Base-by-base conservation (phyloP, 2,329 filamentous ascomycete genomes). In the Orbilia javanica region DNA sequence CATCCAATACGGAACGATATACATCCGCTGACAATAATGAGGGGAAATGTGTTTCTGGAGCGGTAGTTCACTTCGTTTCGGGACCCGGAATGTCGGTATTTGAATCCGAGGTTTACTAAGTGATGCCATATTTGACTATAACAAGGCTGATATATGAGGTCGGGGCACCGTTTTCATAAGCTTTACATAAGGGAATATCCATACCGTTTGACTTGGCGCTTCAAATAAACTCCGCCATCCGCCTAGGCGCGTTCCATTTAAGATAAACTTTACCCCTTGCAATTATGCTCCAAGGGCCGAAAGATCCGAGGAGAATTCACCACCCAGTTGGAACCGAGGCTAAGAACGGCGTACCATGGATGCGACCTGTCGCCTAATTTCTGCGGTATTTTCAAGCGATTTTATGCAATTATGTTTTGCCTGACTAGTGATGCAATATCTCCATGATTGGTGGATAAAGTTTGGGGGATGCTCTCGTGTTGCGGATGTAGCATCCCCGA, bases 151-250 rank as follows among this genome's bases (percentile, higher is more conserved):
- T n/a, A 34, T 53, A 67, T 67, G 42, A 22, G 20, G 34, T 42
- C 22, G 18, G 48, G 31, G 20, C 22, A 6, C 29, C 42, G 27
- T 42, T n/a, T 39, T 53, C 22, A 53, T 53, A 29, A 53, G 27
- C 50, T 29, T 42, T 42, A 60, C 55, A 29, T 67, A 39, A 57
- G 25, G 18, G 13, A 31, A 22, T 7, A 6, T 48, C 25, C 39
- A 13, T 36, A 57, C 20, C 18, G 65, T 60, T 60, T 60, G 65
- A 69, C 65, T 69, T 60, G 65, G 65, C 65, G 52, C 65, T 69
- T 69, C 65, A 60, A 69, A 48, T 60, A 69, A 69, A 60, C 29
- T 20, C 34, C 18, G 31, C 34, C 46, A 42, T 31, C 15, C 18
- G 27, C 46, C 44, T 42, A 67, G 46, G 64, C 64, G 46, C 46